These are phyloP conservation scores for Candida golubevii DNA, from an alignment of 805 yeast genomes.

Conservation along the genomic window DNA sequence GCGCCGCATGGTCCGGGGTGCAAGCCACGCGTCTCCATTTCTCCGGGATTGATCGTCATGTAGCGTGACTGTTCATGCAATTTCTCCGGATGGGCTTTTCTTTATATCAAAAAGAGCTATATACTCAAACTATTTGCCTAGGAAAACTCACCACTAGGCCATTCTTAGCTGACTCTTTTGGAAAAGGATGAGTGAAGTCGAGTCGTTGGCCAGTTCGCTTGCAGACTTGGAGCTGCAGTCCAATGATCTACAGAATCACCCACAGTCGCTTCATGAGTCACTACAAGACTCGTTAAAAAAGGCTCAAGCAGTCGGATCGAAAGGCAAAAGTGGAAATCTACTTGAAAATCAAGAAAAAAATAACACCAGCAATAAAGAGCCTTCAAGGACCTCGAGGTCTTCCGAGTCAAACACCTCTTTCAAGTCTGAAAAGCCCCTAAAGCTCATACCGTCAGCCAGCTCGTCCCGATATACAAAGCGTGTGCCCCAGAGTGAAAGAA, in stretches of 20 bases:
- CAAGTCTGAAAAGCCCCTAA: background rate
- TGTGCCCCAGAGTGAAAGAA: constrained; percentile 30
- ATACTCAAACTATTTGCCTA: no score
- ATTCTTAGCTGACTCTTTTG: background rate
- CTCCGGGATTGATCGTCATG: no score
- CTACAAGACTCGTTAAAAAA: background rate
- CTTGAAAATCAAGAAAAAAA: background rate
- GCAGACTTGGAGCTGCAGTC: constrained; percentile 1
- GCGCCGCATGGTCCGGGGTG: no score
- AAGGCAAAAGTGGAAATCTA: background rate
- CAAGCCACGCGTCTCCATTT: no score
- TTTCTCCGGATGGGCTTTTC: no score
- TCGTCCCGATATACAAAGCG: background rate
- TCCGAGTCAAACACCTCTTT: background rate
- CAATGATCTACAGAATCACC: no score
- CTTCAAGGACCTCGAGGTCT: background rate
- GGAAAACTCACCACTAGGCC: background rate
- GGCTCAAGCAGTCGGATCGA: background rate
- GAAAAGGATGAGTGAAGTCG: constrained; percentile 1
- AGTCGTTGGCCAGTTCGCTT: constrained; percentile 10
- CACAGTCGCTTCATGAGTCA: constrained; percentile 2
- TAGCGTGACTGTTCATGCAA: no score
- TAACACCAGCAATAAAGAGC: background rate
- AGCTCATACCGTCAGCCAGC: background rate
- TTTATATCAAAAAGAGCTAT: no score